Base-by-base conservation (phyloP, 768 basidiomycete genomes). In the Hygrophorus russula region DNA sequence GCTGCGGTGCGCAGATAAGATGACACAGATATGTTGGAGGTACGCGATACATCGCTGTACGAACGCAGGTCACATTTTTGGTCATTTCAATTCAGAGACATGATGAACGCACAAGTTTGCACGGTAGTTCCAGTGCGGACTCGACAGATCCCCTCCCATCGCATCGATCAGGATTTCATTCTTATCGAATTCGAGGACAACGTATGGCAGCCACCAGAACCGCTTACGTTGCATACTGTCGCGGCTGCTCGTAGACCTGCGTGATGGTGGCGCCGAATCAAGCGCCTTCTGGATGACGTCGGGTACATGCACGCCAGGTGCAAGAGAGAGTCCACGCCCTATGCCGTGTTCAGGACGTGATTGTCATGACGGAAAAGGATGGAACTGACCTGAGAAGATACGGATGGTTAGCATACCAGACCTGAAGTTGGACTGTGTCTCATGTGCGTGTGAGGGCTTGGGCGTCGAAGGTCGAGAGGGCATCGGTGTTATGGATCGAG, bases 101-200 rank as follows among this genome's bases (percentile, higher is more conserved):
- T 30, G 15, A 20, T 30, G 24, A 36, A 75, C 88, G 57, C 60
- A 96, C 91, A 98, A 99, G 49, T 91, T 80, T 24, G 96, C 88
- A 31, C 85, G 78, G 56, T 93, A 97, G 66, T 93, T 91, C 94
- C 96, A 99, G 39, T 88, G 74, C 2, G 96, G 96, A 52, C 72
- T 80, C 10, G 76, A 56, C 39, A 98, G 74, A 61, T 97, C 90
- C n/a, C 94, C 96, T 7, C 88, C 92, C 55, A 97, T 73, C 9
- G 93, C 92, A 66, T 98, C 94, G 45, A 98, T 82, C 51, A 99
- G 67, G 53, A 98, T 81, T 61, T 98, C 93, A 63, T 98, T 98
- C 72, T 90, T 91, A 67, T 91, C 87, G 68, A 93, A 94, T 65
- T 97, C 93, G 52, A 99, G 80, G 33, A 98, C 96, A 58, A 98